Conservation (phyloP, 176 grass and related monocot genomes). For the Zizania latifolia region DNA sequence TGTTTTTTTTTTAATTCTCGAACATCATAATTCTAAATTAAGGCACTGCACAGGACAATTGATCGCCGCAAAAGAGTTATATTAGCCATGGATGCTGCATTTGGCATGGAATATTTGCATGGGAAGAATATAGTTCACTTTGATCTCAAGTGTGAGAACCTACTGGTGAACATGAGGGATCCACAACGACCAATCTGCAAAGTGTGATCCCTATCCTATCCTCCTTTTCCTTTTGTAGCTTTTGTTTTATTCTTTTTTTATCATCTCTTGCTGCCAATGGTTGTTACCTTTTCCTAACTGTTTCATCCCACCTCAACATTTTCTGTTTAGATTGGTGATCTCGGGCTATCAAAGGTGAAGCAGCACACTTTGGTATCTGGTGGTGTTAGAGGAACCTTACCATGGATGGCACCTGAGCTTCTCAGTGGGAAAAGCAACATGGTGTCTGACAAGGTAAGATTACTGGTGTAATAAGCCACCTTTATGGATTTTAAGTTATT, state of each 20-base stretch:
- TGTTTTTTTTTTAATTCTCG: slow-evolving; percentile 14
- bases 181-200: slow-evolving; percentile 91
- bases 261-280: neutral
- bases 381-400: slow-evolving; percentile 95
- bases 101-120: slow-evolving; percentile 99
- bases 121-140: slow-evolving; percentile 97
- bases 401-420: slow-evolving; percentile 99
- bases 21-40: slow-evolving; percentile 19
- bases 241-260: neutral
- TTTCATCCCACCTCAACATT: slow-evolving; percentile 21
- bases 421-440: slow-evolving; percentile 87
- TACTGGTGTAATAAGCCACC: slow-evolving; percentile 1
- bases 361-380: slow-evolving; percentile 96
- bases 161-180: slow-evolving; percentile 97
- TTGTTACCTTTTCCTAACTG: neutral
- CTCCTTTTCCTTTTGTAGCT: neutral
- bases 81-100: slow-evolving; percentile 94
- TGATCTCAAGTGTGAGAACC: slow-evolving; percentile 95
- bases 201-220: slow-evolving; percentile 21
- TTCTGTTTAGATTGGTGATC: slow-evolving; percentile 79
- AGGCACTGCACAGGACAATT: slow-evolving; percentile 58
- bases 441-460: slow-evolving; percentile 94
- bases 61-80: slow-evolving; percentile 96
- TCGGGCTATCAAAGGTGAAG: slow-evolving; percentile 97
- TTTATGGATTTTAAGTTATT: neutral